These are phyloP conservation scores for Stemphylium lycopersici DNA, from an alignment of 2,329 filamentous ascomycete species.

Conservation along the genomic window DNA sequence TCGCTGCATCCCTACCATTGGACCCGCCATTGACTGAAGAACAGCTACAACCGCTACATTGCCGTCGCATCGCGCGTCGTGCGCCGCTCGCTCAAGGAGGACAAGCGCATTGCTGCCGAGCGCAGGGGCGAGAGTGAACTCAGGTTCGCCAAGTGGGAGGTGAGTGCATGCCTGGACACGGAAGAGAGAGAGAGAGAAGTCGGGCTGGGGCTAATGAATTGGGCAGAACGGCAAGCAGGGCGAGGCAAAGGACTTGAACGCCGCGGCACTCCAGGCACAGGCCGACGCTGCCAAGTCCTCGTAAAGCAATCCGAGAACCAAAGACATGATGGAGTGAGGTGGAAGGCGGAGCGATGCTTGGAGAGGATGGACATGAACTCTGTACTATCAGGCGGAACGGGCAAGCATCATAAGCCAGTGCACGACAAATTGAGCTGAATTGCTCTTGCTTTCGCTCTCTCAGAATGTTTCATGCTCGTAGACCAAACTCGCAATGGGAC, in stretches of 20 bases:
- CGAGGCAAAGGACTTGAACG: constrained; percentile 74
- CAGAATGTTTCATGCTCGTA: constrained; percentile 3
- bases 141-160: constrained; percentile 93
- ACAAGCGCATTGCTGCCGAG: constrained; percentile 85
- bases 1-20: constrained; percentile 3
- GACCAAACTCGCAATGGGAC: background rate
- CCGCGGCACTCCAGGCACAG: constrained; percentile 56
- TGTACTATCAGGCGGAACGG: constrained; percentile 44
- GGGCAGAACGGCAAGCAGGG: constrained; percentile 93
- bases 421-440: constrained; percentile 31
- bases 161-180: constrained; percentile 59
- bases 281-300: constrained; percentile 56
- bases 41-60: constrained; percentile 99
- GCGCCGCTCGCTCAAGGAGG: constrained; percentile 96
- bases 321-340: constrained; percentile 11
- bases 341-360: constrained; percentile 13
- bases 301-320: constrained; percentile 18
- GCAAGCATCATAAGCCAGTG: constrained; percentile 35
- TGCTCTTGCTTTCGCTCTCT: background rate
- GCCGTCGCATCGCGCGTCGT: constrained; percentile 92
- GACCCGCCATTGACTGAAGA: constrained; percentile 34
- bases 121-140: constrained; percentile 88
- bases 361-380: constrained; percentile 43
- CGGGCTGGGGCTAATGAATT: constrained; percentile 31
- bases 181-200: constrained; percentile 4